Conservation (phyloP, 2,329 filamentous ascomycete species). For the Botrytis pseudocinerea region DNA sequence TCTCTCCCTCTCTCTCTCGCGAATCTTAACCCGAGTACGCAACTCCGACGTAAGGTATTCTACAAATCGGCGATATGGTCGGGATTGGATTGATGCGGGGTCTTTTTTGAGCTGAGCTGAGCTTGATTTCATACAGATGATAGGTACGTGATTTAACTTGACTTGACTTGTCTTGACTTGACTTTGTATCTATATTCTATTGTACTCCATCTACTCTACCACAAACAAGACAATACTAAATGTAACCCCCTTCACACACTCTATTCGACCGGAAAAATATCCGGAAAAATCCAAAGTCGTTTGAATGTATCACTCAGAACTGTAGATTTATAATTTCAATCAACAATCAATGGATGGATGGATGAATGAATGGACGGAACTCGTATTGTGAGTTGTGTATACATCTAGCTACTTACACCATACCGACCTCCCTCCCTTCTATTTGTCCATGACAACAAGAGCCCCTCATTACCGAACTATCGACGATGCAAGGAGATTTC, state of each 20-base stretch:
- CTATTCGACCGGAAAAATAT: background rate
- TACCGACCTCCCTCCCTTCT: too few species aligned
- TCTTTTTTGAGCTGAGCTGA: conserved; percentile 5
- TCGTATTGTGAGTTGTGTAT: background rate
- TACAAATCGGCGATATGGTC: conserved; percentile 1
- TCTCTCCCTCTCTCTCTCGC: background rate
- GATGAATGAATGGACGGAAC: background rate
- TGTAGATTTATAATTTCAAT: background rate
- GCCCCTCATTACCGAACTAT: background rate
- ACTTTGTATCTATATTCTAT: background rate
- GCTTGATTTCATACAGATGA: background rate
- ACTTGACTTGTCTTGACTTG: background rate
- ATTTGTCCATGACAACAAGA: background rate
- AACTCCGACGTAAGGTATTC: conserved; percentile 10
- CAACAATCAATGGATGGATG: too few species aligned
- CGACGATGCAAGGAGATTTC: background rate
- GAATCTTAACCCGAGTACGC: conserved; percentile 11
- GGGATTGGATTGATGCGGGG: conserved; percentile 9
- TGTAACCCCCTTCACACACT: background rate
- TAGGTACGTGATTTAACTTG: background rate
- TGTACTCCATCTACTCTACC: background rate
- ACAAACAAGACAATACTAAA: background rate
- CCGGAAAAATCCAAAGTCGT: background rate
- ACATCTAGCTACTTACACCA: background rate
- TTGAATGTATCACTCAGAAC: background rate